phyloP scores from a whole-genome alignment of 768 basidiomycete genomes.

The Phanerodontia chrysosporium region DNA sequence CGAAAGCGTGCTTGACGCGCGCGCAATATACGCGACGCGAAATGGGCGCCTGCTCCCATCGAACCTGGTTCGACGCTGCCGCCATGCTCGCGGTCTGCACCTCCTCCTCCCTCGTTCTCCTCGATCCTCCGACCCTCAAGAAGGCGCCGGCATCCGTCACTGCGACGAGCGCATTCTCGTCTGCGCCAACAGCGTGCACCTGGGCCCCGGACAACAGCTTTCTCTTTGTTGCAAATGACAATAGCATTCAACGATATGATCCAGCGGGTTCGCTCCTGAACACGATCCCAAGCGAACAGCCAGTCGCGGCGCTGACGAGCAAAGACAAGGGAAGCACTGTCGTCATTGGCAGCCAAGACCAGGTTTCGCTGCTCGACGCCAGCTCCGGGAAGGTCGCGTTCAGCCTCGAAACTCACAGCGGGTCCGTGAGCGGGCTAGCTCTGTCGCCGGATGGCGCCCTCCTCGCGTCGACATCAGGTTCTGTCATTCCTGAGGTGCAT shows the following conservation, averaged over 20 bases:
- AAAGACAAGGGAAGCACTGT: constrained; percentile 37
- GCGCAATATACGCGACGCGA: neutral
- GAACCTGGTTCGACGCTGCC: constrained; percentile 1
- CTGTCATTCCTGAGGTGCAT: constrained; percentile 38
- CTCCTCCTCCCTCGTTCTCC: constrained; percentile 41
- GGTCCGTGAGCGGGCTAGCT: constrained; percentile 47
- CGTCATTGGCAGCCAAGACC: constrained; percentile 43
- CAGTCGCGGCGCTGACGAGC: constrained; percentile 28
- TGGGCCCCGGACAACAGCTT: constrained; percentile 57
- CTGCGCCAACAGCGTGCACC: constrained; percentile 36
- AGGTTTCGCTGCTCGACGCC: constrained; percentile 49
- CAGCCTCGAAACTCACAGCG: constrained; percentile 50
- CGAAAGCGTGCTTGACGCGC: neutral
- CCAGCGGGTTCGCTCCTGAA: constrained; percentile 40
- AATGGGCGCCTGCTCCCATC: neutral
- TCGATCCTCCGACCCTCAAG: constrained; percentile 46
- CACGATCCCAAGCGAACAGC: constrained; percentile 17
- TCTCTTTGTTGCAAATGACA: constrained; percentile 49
- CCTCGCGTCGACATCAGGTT: constrained; percentile 50
- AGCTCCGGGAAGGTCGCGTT: constrained; percentile 38
- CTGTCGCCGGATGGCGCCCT: constrained; percentile 55
- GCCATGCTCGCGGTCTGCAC: constrained; percentile 55
- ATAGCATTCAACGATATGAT: constrained; percentile 51
- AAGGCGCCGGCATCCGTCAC: constrained; percentile 37
- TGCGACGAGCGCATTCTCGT: constrained; percentile 25